phyloP scores from a whole-genome alignment of 2,329 filamentous ascomycete genomes.

The Simplicillium sp. region DNA sequence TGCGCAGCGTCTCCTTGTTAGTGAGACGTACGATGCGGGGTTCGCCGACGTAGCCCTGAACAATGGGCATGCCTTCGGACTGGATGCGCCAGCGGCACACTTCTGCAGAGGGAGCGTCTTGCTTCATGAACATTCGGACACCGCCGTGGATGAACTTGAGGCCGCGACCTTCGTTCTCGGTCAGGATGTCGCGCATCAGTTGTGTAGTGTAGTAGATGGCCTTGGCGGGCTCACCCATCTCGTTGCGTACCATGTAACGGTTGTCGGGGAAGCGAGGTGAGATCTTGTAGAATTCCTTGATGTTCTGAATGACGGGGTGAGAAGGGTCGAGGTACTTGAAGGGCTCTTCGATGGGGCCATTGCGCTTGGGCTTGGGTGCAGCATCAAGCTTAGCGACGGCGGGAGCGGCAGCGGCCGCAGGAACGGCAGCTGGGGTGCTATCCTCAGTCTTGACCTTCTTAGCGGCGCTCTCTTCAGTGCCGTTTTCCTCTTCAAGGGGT shows the following conservation, averaged over 20 bases:
- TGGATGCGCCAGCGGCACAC: slow-evolving; percentile 94
- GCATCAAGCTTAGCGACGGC: slow-evolving; percentile 16
- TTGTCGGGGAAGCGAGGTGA: slow-evolving; percentile 78
- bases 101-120: slow-evolving; percentile 78
- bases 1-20: slow-evolving; percentile 70
- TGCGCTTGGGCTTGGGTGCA: slow-evolving; percentile 27
- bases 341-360: slow-evolving; percentile 68
- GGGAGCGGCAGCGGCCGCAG: slow-evolving; percentile 11
- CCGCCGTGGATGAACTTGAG: slow-evolving; percentile 95
- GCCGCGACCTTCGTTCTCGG: slow-evolving; percentile 78
- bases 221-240: slow-evolving; percentile 76
- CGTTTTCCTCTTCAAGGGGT: slow-evolving; percentile 23
- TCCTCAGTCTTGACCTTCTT: slow-evolving; percentile 40
- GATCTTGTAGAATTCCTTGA: slow-evolving; percentile 78
- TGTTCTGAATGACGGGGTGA: slow-evolving; percentile 66
- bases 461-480: slow-evolving; percentile 24
- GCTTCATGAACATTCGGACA: slow-evolving; percentile 98
- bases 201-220: slow-evolving; percentile 93
- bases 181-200: slow-evolving; percentile 76
- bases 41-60: slow-evolving; percentile 82
- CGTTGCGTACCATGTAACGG: slow-evolving; percentile 94
- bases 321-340: slow-evolving; percentile 80
- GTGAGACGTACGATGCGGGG: slow-evolving; percentile 65
- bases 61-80: slow-evolving; percentile 82
- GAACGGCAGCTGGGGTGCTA: slow-evolving; percentile 8